phyloP scores from a whole-genome alignment of 805 yeast genomes.

The Clavispora vitiphila region DNA sequence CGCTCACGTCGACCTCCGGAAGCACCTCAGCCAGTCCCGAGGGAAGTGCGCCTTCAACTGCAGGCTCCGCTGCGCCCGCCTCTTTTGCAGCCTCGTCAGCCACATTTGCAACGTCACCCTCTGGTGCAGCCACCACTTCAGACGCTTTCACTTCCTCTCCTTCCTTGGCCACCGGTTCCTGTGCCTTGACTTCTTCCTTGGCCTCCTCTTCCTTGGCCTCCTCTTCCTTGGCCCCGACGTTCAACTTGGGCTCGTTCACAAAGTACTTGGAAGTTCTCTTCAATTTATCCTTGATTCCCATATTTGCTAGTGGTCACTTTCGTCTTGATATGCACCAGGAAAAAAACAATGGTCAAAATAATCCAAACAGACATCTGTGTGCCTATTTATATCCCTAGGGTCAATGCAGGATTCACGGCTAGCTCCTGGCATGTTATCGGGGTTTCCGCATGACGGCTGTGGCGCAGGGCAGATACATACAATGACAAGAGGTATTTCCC shows the following conservation, averaged over 20 bases:
- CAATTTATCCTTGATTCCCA: constrained; percentile 15
- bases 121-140: neutral
- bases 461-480: neutral
- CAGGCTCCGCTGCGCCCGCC: constrained; percentile 18
- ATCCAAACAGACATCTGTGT: neutral
- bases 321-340: neutral
- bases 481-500: neutral
- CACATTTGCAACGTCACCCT: neutral
- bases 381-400: constrained; percentile 5
- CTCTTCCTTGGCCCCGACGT: constrained; percentile 2
- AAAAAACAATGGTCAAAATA: neutral
- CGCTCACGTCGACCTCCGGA: constrained; percentile 4
- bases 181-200: constrained; percentile 2
- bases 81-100: constrained; percentile 15
- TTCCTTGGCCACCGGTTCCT: constrained; percentile 6
- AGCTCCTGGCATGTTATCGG: neutral
- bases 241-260: constrained; percentile 11
- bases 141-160: constrained; percentile 3
- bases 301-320: neutral
- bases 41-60: constrained; percentile 2
- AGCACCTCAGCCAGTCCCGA: constrained; percentile 5
- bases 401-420: constrained; percentile 1
- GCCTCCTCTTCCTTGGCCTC: constrained; percentile 2
- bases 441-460: neutral
- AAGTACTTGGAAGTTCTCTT: constrained; percentile 14